Evolutionary conservation across 768 basidiomycete genomes (phyloP), one percentile per base, ranked within the genome.

Genomic region (Suillus occidentalis): DNA sequence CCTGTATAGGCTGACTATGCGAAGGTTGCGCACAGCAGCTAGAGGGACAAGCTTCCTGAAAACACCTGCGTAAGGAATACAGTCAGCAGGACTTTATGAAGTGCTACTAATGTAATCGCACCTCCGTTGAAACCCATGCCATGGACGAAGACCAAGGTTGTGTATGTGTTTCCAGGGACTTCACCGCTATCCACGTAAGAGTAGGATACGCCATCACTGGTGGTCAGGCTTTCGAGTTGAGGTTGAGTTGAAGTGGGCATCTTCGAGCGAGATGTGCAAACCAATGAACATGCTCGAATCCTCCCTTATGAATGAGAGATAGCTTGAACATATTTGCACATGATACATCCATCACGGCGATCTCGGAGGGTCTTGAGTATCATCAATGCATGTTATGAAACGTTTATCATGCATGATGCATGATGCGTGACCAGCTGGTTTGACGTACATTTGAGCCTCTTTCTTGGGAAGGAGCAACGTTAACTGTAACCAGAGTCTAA

Each of bases 1-100:
- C 61, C 72, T 65, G 49, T 75, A 66, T 13, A 73, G 31, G n/a
- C 68, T 67, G 59, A 73, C 62, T 45, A 73, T 68, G 42, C 72
- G 70, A 13, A 69, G 66, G 31, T 66, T 55, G 61, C 70, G 68
- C 4, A 37, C 31, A 43, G 43, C 65, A 2, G 73, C 73, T 25
- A 69, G 61, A 12, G 70, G 72, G 40, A 73, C 55, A 6, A 75
- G 58, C 39, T 68, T 73, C 47, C 53, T 61, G 53, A 65, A 65
- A 8, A 65, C 36, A 20, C 61, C 65, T 65, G 52, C 18, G 2
- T 18, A 34, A 18, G 8, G 52, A 18, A 53, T 53, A 4, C 18
- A 34, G 28, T 53, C 52, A 34, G 18, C 31, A 10, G 52, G 16
- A 18, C 28, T 18, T 53, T 18, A 31, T 10, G 9, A 18, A 53